Percentiles rank a stretch among this genome's conserved stretches.
Evolutionary conservation across 352 stramenopile species (phyloP).

Genomic region (Globisporangium recalcitrans): DNA sequence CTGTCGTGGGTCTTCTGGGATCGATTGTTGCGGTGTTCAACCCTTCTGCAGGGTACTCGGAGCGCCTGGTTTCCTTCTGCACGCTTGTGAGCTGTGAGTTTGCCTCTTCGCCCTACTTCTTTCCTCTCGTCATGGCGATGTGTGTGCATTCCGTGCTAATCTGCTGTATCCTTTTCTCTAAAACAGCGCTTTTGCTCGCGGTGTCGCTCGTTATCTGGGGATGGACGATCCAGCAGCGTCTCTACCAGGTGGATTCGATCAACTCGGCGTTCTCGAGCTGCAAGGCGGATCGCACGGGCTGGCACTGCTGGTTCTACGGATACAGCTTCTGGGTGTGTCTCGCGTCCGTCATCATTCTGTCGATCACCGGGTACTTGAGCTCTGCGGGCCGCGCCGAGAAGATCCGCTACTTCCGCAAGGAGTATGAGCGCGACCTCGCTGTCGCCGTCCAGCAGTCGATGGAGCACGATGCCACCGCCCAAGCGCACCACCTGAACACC

Average conservation of each 20-base stretch:
- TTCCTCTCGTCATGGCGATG: conserved; percentile 11
- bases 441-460: conserved; percentile 73
- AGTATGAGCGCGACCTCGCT: conserved; percentile 73
- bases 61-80: conserved; percentile 74
- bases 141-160: conserved; percentile 15
- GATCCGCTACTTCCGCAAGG: conserved; percentile 80
- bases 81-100: conserved; percentile 79
- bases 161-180: not conserved
- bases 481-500: conserved; percentile 15
- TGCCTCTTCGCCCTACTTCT: not conserved
- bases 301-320: conserved; percentile 85
- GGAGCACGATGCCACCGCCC: conserved; percentile 39
- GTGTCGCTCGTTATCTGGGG: conserved; percentile 80
- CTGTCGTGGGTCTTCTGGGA: conserved; percentile 52
- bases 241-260: conserved; percentile 78
- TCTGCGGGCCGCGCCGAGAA: conserved; percentile 78
- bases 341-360: conserved; percentile 74
- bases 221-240: conserved; percentile 63
- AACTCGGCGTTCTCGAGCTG: conserved; percentile 72
- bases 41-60: conserved; percentile 64
- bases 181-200: conserved; percentile 54
- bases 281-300: conserved; percentile 59
- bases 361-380: conserved; percentile 70
- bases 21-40: conserved; percentile 72
- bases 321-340: conserved; percentile 85